Percentiles rank a stretch among this genome's conserved stretches.
Evolutionary conservation across 176 grass and related monocot species (phyloP).

Genomic region (Bromus sterilis): DNA sequence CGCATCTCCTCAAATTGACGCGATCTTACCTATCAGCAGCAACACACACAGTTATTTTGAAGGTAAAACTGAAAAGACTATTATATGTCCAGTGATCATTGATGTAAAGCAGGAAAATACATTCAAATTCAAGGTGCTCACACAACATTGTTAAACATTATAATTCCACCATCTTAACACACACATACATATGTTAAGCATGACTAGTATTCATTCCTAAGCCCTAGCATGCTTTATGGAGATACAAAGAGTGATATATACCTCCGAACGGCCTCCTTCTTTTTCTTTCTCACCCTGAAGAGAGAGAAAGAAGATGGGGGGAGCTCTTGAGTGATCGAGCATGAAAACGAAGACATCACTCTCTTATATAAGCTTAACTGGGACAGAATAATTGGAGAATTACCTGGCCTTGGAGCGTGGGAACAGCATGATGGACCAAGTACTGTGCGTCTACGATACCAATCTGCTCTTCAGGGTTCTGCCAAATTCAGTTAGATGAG

Average conservation of each 20-base stretch:
- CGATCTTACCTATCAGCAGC: background rate
- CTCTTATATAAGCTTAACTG: background rate
- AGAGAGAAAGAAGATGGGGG: too few relatives aligned
- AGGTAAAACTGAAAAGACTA: background rate
- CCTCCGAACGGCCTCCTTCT: too few relatives aligned
- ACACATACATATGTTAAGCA: too few relatives aligned
- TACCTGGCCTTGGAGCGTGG: background rate
- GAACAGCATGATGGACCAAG: background rate
- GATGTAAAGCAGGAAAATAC: too few relatives aligned
- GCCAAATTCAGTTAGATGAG: background rate
- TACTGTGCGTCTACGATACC: constrained; percentile 1
- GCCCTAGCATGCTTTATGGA: too few relatives aligned
- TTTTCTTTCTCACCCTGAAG: too few relatives aligned
- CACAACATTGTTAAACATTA: background rate
- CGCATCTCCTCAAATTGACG: background rate
- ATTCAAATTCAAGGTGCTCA: background rate
- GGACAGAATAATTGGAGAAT: background rate
- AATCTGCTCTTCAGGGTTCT: constrained; percentile 7
- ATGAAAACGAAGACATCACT: too few relatives aligned
- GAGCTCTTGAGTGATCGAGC: background rate
- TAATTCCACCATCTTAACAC: background rate
- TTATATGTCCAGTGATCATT: too few relatives aligned
- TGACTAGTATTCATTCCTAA: too few relatives aligned
- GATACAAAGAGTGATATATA: too few relatives aligned
- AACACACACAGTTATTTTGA: background rate